Conservation (phyloP, 208 protist species). For the Leishmania guyanensis region DNA sequence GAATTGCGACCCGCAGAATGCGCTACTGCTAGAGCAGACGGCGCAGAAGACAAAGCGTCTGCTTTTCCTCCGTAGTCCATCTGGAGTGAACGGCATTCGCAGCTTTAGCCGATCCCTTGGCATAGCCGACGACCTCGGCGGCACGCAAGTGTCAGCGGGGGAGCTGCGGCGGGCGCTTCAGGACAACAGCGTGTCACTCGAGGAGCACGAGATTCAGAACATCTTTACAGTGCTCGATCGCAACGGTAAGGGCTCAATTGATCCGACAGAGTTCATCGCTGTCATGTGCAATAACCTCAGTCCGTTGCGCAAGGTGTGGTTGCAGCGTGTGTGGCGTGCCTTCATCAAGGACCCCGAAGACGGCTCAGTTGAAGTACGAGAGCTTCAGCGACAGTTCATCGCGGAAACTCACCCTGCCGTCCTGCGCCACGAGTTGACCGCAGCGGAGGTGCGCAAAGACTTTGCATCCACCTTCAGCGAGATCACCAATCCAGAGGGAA, state of each 20-base stretch:
- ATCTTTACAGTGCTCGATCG: conserved; percentile 69
- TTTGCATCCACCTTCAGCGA: conserved; percentile 74
- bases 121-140: conserved; percentile 67
- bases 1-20: conserved; percentile 26
- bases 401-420: conserved; percentile 67
- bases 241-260: conserved; percentile 46
- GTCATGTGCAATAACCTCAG: conserved; percentile 56
- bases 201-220: conserved; percentile 54
- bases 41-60: conserved; percentile 58
- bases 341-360: conserved; percentile 45
- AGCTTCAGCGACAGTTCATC: conserved; percentile 48
- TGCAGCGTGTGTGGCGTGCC: conserved; percentile 59
- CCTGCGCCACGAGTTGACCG: conserved; percentile 36
- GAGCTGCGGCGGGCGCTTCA: conserved; percentile 45
- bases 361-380: conserved; percentile 42
- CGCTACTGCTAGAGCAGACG: conserved; percentile 18
- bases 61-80: conserved; percentile 37
- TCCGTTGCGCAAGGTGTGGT: conserved; percentile 57
- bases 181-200: conserved; percentile 52
- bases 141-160: conserved; percentile 34
- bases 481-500: conserved; percentile 82
- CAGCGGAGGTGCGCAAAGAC: conserved; percentile 47
- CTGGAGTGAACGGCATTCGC: conserved; percentile 75
- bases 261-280: conserved; percentile 75
- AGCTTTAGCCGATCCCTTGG: conserved; percentile 71